These are phyloP conservation scores for Erucastrum elatum DNA, from an alignment of 345 rosid species.

Conservation along the genomic window DNA sequence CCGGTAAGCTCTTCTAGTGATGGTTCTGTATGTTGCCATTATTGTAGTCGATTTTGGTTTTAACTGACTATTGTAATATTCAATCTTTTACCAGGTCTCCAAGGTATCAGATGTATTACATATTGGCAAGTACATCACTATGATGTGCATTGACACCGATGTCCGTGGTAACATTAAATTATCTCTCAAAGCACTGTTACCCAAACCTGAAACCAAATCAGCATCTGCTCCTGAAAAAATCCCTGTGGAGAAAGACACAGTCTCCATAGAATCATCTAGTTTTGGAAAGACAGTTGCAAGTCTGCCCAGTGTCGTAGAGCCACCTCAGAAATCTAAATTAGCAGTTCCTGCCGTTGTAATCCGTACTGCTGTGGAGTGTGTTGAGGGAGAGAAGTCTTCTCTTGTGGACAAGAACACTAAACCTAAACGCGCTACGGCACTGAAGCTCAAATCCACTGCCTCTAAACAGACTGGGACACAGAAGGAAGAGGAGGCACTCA, in stretches of 20 bases:
- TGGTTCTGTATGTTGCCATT: background rate
- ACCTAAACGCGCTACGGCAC: background rate
- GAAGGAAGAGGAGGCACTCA: slow-evolving; percentile 12
- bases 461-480: slow-evolving; percentile 34
- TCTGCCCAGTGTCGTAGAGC: slow-evolving; percentile 41
- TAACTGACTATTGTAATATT: background rate
- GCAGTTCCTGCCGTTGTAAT: slow-evolving; percentile 61
- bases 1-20: slow-evolving; percentile 52
- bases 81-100: slow-evolving; percentile 56
- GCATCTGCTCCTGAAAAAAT: slow-evolving; percentile 21
- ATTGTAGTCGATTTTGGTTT: slow-evolving; percentile 10
- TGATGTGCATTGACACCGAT: slow-evolving; percentile 90
- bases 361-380: slow-evolving; percentile 86
- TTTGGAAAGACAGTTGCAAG: slow-evolving; percentile 47
- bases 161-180: slow-evolving; percentile 94
- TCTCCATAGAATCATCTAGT: slow-evolving; percentile 42
- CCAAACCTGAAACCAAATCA: slow-evolving; percentile 36
- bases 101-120: slow-evolving; percentile 76
- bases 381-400: slow-evolving; percentile 63
- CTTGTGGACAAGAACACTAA: slow-evolving; percentile 38
- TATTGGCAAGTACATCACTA: slow-evolving; percentile 72
- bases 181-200: slow-evolving; percentile 69
- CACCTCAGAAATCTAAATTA: slow-evolving; percentile 43
- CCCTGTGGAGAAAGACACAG: slow-evolving; percentile 40
- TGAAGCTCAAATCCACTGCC: slow-evolving; percentile 27